Base-by-base conservation (phyloP, 1,284 basidiomycete genomes). In the Cutaneotrichosporon sp. region DNA sequence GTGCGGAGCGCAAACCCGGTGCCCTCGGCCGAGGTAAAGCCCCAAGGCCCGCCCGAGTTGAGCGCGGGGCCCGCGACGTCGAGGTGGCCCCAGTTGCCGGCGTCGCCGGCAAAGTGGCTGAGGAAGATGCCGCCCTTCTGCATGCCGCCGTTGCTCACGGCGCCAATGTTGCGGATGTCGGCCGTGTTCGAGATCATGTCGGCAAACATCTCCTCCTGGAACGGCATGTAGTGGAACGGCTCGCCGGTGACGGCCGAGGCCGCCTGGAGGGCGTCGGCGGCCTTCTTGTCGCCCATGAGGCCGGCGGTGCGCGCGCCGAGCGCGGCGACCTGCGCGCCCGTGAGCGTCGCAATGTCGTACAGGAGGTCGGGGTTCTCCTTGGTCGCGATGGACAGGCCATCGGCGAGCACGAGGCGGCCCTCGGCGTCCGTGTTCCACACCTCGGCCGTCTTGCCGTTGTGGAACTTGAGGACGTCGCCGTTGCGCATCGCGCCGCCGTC, bases 31-130 rank as follows among this genome's bases (percentile, higher is more conserved):
- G 64, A 36, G 14, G 60, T 62, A 49, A 51, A 65, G 27, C 64
- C 64, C 38, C 53, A 56, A 7, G 64, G 50, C 16, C 50, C 33
- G 25, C 38, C 34, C n/a, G 54, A 59, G 60, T 62, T 62, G 60
- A 50, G 54, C 8, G 64, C 50, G 20, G 64, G 64, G 20, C 64
- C 64, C 3, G 64, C 64, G 51, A 65, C 59, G 60, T 65, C 64
- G 33, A 65, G 58, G 58, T 65, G 64, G 24, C 54, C 64, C 64
- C 64, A 65, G 64, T 65, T 65, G 51, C 60, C 60, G 46, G 59
- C 45, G 22, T 62, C 47, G 38, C 63, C 63, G 9, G 64, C 64
- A 38, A 65, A 65, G 58, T 62, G 60, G 57, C 58, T 60, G 27
- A 60, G 36, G 58, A 65, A 65, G 25, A 62, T 52, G 22, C 64